These are phyloP conservation scores for Polymyxa betae DNA, from an alignment of 208 protist genomes.

Conservation along the genomic window DNA sequence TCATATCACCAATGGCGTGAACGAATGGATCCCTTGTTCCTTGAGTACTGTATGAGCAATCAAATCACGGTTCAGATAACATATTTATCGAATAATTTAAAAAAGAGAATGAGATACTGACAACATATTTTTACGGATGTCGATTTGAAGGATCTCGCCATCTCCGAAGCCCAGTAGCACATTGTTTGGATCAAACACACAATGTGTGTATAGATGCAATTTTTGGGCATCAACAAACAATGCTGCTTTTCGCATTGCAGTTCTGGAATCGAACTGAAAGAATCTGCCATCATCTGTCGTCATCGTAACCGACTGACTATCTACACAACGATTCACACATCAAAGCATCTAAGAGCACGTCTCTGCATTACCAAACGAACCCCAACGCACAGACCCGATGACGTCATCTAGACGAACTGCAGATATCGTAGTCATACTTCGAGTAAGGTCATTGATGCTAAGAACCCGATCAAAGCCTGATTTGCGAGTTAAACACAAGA, in stretches of 20 bases:
- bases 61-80: neutral
- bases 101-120: neutral
- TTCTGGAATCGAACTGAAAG: slow-evolving; percentile 9
- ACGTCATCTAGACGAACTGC: slow-evolving; percentile 29
- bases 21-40: slow-evolving; percentile 43
- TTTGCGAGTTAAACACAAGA: neutral
- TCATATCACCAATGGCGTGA: neutral
- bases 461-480: slow-evolving; percentile 16
- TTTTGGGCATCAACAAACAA: slow-evolving; percentile 31
- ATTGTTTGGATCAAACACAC: neutral
- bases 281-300: slow-evolving; percentile 29
- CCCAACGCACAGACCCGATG: slow-evolving; percentile 16
- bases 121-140: slow-evolving; percentile 1
- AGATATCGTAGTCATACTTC: neutral
- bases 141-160: slow-evolving; percentile 37
- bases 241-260: neutral
- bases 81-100: neutral
- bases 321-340: neutral
- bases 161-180: slow-evolving; percentile 35
- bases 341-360: neutral
- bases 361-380: neutral
- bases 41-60: neutral
- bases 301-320: neutral
- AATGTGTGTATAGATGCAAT: slow-evolving; percentile 26
- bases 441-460: slow-evolving; percentile 32